Base-by-base conservation (phyloP, 495 filamentous ascomycete genomes). In the Diplogelasinospora grovesii region DNA sequence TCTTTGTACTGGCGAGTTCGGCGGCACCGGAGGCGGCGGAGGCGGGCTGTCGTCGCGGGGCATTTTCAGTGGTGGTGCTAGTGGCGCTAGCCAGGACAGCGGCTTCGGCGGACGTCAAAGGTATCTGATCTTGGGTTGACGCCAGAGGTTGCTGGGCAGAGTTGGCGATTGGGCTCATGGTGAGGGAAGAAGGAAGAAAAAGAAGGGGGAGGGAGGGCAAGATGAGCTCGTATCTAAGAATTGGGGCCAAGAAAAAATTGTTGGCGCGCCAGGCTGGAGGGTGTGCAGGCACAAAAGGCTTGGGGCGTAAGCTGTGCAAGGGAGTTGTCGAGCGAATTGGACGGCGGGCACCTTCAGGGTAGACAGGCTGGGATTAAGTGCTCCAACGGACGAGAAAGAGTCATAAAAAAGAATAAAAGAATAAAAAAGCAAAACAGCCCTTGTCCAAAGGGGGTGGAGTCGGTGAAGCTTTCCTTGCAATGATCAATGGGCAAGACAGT, bases 1-100 rank as follows among this genome's bases (percentile, higher is more conserved):
- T 77, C 78, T 87, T 86, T 83, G 87, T 80, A 89, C 79, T 67
- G 87, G 86, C 69, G 86, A 92, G 82, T 89, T 89, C 75, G 83
- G 83, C 54, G 81, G 81, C 57, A 79, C 76, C 63, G 82, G 84
- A 36, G 85, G 85, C 41, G 77, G 76, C 60, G 66, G 73, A 48
- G 67, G 74, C 26, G 65, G 76, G 60, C 64, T 77, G 65, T 66
- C 63, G 60, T 76, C 73, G 65, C 71, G 68, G 63, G 68, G 68
- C 68, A 74, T 78, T 63, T 54, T 71, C 68, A 50, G 50, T 29
- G 27, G 31, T 25, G 22, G 48, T 26, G 22, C 64, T 49, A n/a
- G 62, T 56, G 48, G 63, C 29, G 41, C 14, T 40, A 26, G 52
- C 41, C 29, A 46, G 32, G 35, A 36, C 44, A 39, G 48, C 48